phyloP scores from a whole-genome alignment of 495 filamentous ascomycete genomes.

The Neurospora intermedia region DNA sequence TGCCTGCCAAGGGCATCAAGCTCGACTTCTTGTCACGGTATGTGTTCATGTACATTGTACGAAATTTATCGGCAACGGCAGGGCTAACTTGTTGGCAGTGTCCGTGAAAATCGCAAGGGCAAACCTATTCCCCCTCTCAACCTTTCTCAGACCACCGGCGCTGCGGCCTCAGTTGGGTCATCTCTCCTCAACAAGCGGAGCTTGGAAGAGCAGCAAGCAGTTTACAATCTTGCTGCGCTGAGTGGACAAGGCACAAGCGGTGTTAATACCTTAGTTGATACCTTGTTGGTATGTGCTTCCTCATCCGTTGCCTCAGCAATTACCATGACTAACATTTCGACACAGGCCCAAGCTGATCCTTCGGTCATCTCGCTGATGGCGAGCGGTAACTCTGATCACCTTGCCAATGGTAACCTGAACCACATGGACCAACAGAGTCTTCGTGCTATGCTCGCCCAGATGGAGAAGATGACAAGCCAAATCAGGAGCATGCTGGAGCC shows the following conservation, averaged over 20 bases:
- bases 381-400: constrained; percentile 18
- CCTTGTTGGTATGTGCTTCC: constrained; percentile 32
- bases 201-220: constrained; percentile 41
- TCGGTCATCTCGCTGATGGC: constrained; percentile 25
- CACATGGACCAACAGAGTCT: constrained; percentile 24
- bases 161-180: background rate
- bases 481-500: constrained; percentile 8
- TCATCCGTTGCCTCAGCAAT: constrained; percentile 1
- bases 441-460: constrained; percentile 23
- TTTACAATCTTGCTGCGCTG: constrained; percentile 45
- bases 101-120: constrained; percentile 24
- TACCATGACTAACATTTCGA: background rate
- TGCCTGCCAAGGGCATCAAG: constrained; percentile 66
- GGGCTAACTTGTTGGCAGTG: constrained; percentile 14
- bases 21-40: constrained; percentile 59
- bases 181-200: constrained; percentile 7
- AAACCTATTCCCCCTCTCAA: constrained; percentile 13
- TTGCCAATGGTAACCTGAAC: constrained; percentile 12
- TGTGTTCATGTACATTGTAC: constrained; percentile 11
- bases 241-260: constrained; percentile 18
- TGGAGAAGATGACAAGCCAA: constrained; percentile 12
- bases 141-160: background rate
- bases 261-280: constrained; percentile 26
- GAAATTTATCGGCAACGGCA: background rate
- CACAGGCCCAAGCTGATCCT: constrained; percentile 14